Evolutionary conservation across 805 yeast species (phyloP).

Genomic region (Starmerella sirachaensis): DNA sequence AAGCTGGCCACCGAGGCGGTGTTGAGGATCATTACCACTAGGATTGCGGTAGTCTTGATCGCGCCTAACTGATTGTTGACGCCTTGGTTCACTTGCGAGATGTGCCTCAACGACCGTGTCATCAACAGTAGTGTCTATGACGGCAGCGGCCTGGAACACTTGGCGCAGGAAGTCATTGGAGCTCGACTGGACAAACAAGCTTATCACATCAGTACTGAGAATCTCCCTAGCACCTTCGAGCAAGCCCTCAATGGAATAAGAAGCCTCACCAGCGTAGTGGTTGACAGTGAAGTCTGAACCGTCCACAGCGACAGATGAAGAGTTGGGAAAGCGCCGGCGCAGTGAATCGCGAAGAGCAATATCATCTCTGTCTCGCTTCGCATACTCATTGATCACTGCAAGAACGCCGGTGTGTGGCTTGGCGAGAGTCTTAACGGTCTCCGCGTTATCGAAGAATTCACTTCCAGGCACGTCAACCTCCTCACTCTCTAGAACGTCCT

Average conservation of each 20-base stretch:
- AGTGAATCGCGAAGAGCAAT: conserved; percentile 26
- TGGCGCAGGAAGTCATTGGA: conserved; percentile 29
- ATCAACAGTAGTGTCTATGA: conserved; percentile 29
- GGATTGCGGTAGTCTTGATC: too few species aligned
- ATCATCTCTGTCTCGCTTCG: conserved; percentile 29
- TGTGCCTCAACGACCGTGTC: conserved; percentile 31
- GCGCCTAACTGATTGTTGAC: conserved; percentile 29
- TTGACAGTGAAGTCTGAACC: conserved; percentile 39
- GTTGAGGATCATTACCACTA: conserved; percentile 6
- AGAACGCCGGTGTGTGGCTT: conserved; percentile 30
- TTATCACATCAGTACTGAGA: conserved; percentile 32
- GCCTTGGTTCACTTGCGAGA: conserved; percentile 31
- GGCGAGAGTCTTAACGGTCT: conserved; percentile 44
- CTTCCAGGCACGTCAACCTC: conserved; percentile 40
- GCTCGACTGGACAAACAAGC: conserved; percentile 30
- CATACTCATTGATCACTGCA: conserved; percentile 30
- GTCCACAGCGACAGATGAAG: conserved; percentile 25
- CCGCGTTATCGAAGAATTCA: conserved; percentile 46
- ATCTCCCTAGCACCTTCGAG: conserved; percentile 43
- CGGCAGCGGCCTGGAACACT: conserved; percentile 29
- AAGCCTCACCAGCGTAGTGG: conserved; percentile 50
- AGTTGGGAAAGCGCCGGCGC: conserved; percentile 27
- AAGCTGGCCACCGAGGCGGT: not conserved
- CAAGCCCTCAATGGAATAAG: conserved; percentile 41
- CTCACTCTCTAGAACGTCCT: conserved; percentile 31